These are phyloP conservation scores for Gossypium raimondii DNA, from an alignment of 345 rosid species.

Conservation along the genomic window DNA sequence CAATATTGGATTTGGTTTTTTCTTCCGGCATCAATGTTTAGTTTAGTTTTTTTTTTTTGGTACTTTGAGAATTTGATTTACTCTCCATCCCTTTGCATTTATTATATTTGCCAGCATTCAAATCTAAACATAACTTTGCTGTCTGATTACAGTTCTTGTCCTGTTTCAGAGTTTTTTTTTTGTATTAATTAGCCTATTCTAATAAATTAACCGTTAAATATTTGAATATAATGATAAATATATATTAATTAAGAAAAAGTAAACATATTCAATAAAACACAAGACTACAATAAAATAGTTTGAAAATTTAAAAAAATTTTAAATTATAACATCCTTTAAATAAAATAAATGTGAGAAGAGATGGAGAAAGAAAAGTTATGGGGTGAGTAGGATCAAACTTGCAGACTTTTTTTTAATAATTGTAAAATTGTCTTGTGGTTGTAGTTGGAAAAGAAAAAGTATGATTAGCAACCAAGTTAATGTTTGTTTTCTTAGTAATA, in stretches of 20 bases:
- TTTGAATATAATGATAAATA: too few relatives aligned
- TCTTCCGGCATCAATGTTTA: neutral
- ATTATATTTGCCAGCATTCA: neutral
- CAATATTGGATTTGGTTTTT: neutral
- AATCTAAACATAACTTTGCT: neutral
- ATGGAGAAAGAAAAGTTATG: neutral
- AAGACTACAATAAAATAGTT: too few relatives aligned
- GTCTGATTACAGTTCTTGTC: neutral
- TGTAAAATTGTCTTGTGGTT: neutral
- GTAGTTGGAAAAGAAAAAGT: neutral
- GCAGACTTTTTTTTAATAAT: neutral
- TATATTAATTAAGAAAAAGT: too few relatives aligned
- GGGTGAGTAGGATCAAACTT: neutral
- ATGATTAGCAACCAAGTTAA: neutral
- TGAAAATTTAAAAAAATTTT: too few relatives aligned
- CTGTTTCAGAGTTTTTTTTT: neutral
- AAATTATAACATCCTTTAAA: too few relatives aligned
- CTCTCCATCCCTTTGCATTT: neutral
- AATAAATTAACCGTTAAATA: too few relatives aligned
- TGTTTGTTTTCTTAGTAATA: neutral
- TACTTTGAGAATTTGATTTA: neutral
- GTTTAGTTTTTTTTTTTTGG: neutral
- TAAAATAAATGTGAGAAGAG: too few relatives aligned
- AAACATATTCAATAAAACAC: too few relatives aligned
- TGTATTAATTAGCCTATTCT: too few relatives aligned